Conservation (phyloP, 768 basidiomycete species). For the Podaxis pistillaris region DNA sequence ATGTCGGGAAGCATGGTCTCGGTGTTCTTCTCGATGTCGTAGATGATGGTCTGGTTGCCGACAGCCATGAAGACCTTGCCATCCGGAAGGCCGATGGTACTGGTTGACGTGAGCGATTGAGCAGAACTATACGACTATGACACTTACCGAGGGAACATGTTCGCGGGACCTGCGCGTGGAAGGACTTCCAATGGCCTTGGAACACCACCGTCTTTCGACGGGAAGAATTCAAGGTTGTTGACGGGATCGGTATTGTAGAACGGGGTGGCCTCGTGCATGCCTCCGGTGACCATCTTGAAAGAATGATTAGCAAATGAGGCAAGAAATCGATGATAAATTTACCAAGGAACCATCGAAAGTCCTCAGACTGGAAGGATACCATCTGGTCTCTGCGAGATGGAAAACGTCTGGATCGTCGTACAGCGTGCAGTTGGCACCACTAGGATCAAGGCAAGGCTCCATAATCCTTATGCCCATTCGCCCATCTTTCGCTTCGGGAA, state of each 20-base stretch:
- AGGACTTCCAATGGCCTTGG: constrained; percentile 27
- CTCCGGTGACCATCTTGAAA: constrained; percentile 26
- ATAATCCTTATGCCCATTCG: constrained; percentile 36
- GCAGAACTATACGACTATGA: background rate
- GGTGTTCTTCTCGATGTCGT: background rate
- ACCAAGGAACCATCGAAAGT: constrained; percentile 33
- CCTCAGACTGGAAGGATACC: constrained; percentile 40
- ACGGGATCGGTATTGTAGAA: constrained; percentile 66
- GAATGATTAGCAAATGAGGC: background rate
- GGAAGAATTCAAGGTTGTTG: constrained; percentile 40
- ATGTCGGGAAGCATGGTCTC: constrained; percentile 32
- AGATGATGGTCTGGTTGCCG: constrained; percentile 34
- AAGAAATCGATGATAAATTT: constrained; percentile 20
- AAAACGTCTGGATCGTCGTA: constrained; percentile 33
- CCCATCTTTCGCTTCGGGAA: constrained; percentile 28
- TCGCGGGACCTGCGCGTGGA: constrained; percentile 25
- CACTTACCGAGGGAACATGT: constrained; percentile 27
- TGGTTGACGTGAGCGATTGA: constrained; percentile 11
- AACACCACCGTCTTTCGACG: constrained; percentile 36
- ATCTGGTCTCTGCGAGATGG: constrained; percentile 34
- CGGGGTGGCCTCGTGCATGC: constrained; percentile 33
- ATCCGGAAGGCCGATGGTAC: constrained; percentile 37
- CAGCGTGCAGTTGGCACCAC: constrained; percentile 29
- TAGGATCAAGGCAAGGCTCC: constrained; percentile 34
- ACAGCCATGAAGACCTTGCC: constrained; percentile 41